Evolutionary conservation across 2,329 filamentous ascomycete species (phyloP), one percentile per base, ranked within the genome.

Genomic region (Penicillium capsulatum): DNA sequence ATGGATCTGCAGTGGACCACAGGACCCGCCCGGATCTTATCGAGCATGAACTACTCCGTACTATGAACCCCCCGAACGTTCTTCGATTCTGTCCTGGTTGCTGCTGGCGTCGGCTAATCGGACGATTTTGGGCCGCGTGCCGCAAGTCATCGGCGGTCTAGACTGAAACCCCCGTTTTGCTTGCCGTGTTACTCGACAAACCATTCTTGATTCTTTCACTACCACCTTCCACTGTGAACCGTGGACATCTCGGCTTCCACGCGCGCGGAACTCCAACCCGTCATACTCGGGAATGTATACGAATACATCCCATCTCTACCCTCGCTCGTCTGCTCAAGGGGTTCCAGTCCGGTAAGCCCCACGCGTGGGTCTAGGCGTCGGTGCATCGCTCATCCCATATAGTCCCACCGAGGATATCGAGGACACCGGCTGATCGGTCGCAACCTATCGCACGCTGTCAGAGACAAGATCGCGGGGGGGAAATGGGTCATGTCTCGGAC

Each of bases 401-500:
- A 22, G 19, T 22, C 19, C 19, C 5, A 22, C 9, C 19, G 9
- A 22, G 19, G 5, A 22, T 5, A 22, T 22, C 19, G 19, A 22
- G 19, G 19, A 22, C 19, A 9, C 19, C 5, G 19, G 9, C 5
- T 22, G 5, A 22, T 22, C 19, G 5, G 19, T 9, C 19, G 19
- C 5, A 5, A 9, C 19, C 19, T n/a, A 22, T 22, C 19, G 19
- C 19, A 22, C 9, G 5, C 9, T 9, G 9, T 9, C 19, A 22
- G 9, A 5, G 19, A 22, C 9, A 9, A 22, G 19, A 5, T 22
- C 19, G 19, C 5, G 5, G 19, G n/a, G 36, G 40, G 16, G 31
- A 53, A 42, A 49, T 52, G 34, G 42, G 51, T 30, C 48, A 44
- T 5, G 40, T 41, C 9, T 44, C 51, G 3, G 51, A 54, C 36